Conservation (phyloP, 495 filamentous ascomycete species). For the Astrothelium subdiscretum region DNA sequence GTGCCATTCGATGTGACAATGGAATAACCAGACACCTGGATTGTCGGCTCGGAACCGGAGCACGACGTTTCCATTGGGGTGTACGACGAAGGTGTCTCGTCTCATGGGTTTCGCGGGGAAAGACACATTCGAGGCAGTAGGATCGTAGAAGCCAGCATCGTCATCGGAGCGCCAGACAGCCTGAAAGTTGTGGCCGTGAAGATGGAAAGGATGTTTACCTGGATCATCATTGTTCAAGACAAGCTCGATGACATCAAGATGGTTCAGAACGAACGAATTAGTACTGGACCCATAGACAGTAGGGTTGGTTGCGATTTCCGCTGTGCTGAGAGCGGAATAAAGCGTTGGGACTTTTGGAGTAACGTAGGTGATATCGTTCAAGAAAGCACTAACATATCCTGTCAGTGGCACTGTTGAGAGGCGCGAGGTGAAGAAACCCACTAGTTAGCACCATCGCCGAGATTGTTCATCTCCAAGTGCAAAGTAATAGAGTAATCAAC, state of each 20-base stretch:
- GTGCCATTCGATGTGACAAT: constrained; percentile 79
- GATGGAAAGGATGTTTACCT: constrained; percentile 73
- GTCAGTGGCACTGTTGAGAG: neutral
- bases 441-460: constrained; percentile 67
- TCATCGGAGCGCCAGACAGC: constrained; percentile 45
- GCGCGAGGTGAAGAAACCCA: constrained; percentile 22
- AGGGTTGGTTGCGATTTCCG: constrained; percentile 48
- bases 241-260: constrained; percentile 61
- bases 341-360: constrained; percentile 67
- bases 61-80: constrained; percentile 34
- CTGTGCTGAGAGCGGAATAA: constrained; percentile 60
- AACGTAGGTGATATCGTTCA: constrained; percentile 70
- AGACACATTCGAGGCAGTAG: constrained; percentile 25
- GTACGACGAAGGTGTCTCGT: constrained; percentile 47
- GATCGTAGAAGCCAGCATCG: constrained; percentile 35
- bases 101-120: constrained; percentile 42
- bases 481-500: constrained; percentile 52
- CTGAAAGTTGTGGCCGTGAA: constrained; percentile 82
- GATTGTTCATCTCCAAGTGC: constrained; percentile 57
- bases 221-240: constrained; percentile 68
- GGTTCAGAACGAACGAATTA: constrained; percentile 54
- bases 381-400: constrained; percentile 46
- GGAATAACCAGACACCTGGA: constrained; percentile 68
- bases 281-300: constrained; percentile 63
- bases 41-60: constrained; percentile 46